phyloP scores from a whole-genome alignment of 2,329 filamentous ascomycete species.

The Apiospora rasikravindrae region DNA sequence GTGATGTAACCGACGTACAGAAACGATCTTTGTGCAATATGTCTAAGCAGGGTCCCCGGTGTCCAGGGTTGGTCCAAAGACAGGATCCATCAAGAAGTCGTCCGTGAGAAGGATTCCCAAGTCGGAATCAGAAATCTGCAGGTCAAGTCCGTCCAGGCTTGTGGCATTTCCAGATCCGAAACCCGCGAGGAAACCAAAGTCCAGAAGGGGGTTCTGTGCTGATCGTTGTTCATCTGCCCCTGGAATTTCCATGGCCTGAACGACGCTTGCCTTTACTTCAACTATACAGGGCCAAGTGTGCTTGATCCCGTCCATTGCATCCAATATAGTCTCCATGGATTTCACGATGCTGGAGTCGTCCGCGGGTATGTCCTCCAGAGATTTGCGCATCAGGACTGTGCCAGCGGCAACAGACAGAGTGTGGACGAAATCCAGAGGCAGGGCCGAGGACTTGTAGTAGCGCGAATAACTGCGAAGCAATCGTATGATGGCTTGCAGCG shows the following conservation, averaged over 20 bases:
- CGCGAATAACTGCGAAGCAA: conserved; percentile 50
- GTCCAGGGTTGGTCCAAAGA: not conserved
- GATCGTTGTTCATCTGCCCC: conserved; percentile 19
- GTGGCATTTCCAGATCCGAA: conserved; percentile 8
- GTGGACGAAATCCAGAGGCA: conserved; percentile 43
- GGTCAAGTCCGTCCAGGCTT: not conserved
- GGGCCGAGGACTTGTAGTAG: conserved; percentile 48
- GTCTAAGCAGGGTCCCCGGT: not conserved
- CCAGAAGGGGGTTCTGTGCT: conserved; percentile 30
- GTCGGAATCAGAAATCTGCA: conserved; percentile 23
- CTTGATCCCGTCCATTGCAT: conserved; percentile 58
- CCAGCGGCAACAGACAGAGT: conserved; percentile 52
- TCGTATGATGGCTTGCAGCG: conserved; percentile 50
- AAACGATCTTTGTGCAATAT: not conserved
- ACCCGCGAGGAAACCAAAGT: conserved; percentile 32
- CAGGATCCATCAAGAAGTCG: conserved; percentile 19
- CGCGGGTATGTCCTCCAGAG: conserved; percentile 46
- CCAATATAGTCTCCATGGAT: conserved; percentile 53
- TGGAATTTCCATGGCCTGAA: conserved; percentile 27
- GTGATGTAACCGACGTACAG: not conserved
- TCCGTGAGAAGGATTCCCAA: conserved; percentile 20
- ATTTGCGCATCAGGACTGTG: conserved; percentile 52
- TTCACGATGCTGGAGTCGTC: conserved; percentile 52
- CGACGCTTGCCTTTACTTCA: conserved; percentile 46
- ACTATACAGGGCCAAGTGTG: conserved; percentile 52